Base-by-base conservation (phyloP, 2,329 filamentous ascomycete species). In the Colletotrichum aenigma region DNA sequence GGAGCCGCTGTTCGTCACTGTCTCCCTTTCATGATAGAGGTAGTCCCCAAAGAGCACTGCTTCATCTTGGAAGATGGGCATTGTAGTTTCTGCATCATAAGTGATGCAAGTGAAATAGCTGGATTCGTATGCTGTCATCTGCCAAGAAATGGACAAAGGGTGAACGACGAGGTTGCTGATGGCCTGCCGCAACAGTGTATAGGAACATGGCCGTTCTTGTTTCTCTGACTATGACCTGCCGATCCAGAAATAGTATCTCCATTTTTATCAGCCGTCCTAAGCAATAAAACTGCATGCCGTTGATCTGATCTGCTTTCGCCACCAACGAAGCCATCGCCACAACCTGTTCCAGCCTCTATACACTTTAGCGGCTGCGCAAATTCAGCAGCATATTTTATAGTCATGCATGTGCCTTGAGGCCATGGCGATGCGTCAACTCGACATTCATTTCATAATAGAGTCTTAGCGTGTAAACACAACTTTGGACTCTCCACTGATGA, bases 221-320 rank as follows among this genome's bases (percentile, higher is more conserved):
- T 48, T n/a, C 9, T 12, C 38, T 12, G 18, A n/a, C 0, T n/a
- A 48, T 12, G 38, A 6, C 5, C 38, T 48, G 38, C 18, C 38
- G 18, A n/a, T n/a, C 6, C 18, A 48, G 3, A n/a, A 48, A 12
- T 12, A n/a, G 38, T 0, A n/a, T 6, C 18, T 48, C 9, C 38
- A 48, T n/a, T 21, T 48, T n/a, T 2, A n/a, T 10, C 18, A 6
- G 38, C 4, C 18, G 0, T n/a, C 5, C 8, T n/a, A 10, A n/a
- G 1, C 8, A 43, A 0, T 0, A n/a, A n/a, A 43, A 0, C 38
- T n/a, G 38, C 0, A 0, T 21, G 1, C n/a, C 18, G 9, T 21
- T 21, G 43, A 21, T 6, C 21, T 21, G 0, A 13, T 0, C 10
- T 21, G 43, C 43, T 21, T 48, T 0, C 15, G n/a, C n/a, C 15